A percentile compares a stretch with the other conserved stretches of the same genome.
These are phyloP conservation scores for Exophiala spinifera DNA, from an alignment of 2,329 filamentous ascomycete genomes.

Conservation along the genomic window DNA sequence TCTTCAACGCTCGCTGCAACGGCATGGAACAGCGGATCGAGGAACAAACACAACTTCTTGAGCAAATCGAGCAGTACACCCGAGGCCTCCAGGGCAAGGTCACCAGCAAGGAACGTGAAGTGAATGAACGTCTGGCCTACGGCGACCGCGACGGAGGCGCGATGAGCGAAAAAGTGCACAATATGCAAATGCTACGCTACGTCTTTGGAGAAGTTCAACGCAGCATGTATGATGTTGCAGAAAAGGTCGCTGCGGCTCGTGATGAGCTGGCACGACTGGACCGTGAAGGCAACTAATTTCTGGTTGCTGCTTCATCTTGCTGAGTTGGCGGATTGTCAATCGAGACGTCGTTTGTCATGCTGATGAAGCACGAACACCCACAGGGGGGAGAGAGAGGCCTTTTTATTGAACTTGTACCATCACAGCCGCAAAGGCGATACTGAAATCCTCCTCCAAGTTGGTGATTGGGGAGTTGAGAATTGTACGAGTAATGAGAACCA, in stretches of 20 bases:
- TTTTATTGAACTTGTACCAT: too few relatives aligned
- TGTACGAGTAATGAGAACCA: neutral
- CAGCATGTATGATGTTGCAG: slow-evolving; percentile 62
- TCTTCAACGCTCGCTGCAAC: slow-evolving; percentile 61
- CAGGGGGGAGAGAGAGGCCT: too few relatives aligned
- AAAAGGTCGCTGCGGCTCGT: slow-evolving; percentile 57
- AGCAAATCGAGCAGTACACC: slow-evolving; percentile 64
- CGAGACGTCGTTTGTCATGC: too few relatives aligned
- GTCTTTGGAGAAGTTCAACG: slow-evolving; percentile 65
- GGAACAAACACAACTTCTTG: slow-evolving; percentile 57
- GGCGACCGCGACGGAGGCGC: slow-evolving; percentile 44
- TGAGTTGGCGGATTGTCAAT: too few relatives aligned
- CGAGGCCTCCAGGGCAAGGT: slow-evolving; percentile 59
- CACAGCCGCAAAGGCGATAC: too few relatives aligned
- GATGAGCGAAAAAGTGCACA: slow-evolving; percentile 43
- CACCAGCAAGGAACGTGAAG: slow-evolving; percentile 31
- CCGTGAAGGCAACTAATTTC: slow-evolving; percentile 1
- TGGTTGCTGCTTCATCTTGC: neutral
- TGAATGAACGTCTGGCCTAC: slow-evolving; percentile 60
- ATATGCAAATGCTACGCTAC: slow-evolving; percentile 42
- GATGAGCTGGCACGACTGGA: slow-evolving; percentile 53
- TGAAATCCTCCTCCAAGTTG: too few relatives aligned
- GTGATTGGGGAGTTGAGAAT: too few relatives aligned
- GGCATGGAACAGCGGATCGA: slow-evolving; percentile 59
- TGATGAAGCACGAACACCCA: neutral